These are phyloP conservation scores for Hapsidospora chrysogenum DNA, from an alignment of 495 filamentous ascomycete genomes.

Conservation along the genomic window DNA sequence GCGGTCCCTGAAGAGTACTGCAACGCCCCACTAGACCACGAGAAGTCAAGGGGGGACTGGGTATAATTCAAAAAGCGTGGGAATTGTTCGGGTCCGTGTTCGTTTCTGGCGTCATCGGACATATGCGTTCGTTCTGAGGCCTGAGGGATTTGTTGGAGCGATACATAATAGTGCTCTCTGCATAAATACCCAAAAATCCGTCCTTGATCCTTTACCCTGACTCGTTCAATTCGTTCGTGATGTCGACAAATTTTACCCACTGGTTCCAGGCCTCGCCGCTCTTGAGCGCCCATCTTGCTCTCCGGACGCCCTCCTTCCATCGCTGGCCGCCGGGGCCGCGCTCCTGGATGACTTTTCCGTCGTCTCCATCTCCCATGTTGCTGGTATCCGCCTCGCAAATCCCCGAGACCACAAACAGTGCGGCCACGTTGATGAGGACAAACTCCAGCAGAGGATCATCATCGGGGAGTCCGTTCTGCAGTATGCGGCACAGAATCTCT, in stretches of 20 bases:
- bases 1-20: no score
- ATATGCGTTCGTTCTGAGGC: background rate
- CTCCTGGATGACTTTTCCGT: slow-evolving; percentile 61
- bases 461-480: slow-evolving; percentile 50
- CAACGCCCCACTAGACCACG: no score
- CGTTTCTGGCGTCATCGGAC: no score
- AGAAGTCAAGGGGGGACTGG: no score
- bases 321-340: slow-evolving; percentile 66
- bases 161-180: no score
- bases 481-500: slow-evolving; percentile 56
- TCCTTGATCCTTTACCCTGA: no score
- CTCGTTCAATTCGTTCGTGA: slow-evolving; percentile 29
- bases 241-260: slow-evolving; percentile 52
- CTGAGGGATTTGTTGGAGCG: background rate
- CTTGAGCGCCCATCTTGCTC: slow-evolving; percentile 66
- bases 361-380: slow-evolving; percentile 43
- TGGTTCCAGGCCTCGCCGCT: slow-evolving; percentile 66
- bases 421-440: slow-evolving; percentile 85
- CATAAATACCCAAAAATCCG: no score
- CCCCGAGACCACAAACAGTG: slow-evolving; percentile 66
- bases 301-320: slow-evolving; percentile 84
- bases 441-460: slow-evolving; percentile 84
- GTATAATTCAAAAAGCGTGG: no score
- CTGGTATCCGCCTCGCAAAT: slow-evolving; percentile 71
- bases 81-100: no score